phyloP scores from a whole-genome alignment of 441 rosid genomes.

The Raphanus hybrid region DNA sequence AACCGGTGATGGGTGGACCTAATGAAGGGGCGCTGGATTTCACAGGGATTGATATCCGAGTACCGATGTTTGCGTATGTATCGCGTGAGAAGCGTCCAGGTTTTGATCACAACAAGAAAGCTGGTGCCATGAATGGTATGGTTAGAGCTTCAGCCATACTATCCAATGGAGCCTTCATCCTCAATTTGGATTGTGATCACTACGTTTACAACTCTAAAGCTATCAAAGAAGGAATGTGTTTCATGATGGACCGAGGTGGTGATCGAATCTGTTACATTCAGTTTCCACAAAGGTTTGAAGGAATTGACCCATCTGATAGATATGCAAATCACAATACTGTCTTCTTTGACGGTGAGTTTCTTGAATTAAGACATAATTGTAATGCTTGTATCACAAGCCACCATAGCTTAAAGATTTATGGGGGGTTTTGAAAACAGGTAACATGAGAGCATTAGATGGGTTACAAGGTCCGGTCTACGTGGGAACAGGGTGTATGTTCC shows the following conservation, averaged over 20 bases:
- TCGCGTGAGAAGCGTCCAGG: conserved; percentile 93
- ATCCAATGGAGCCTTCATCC: conserved; percentile 88
- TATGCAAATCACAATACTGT: conserved; percentile 93
- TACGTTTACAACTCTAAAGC: conserved; percentile 77
- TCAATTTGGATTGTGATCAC: conserved; percentile 91
- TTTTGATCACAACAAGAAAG: conserved; percentile 90
- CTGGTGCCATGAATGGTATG: conserved; percentile 95
- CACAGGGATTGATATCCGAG: conserved; percentile 71
- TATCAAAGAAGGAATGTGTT: conserved; percentile 87
- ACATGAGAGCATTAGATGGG: conserved; percentile 93
- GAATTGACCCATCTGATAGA: conserved; percentile 92
- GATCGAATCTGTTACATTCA: conserved; percentile 88
- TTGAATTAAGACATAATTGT: neutral
- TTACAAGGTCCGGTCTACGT: conserved; percentile 92
- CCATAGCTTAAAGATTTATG: conserved; percentile 6
- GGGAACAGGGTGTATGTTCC: conserved; percentile 93
- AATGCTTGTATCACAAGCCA: conserved; percentile 23
- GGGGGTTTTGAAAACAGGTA: conserved; percentile 55
- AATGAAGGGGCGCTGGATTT: conserved; percentile 67
- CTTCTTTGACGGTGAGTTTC: conserved; percentile 78
- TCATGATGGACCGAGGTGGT: conserved; percentile 97
- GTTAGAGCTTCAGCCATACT: conserved; percentile 89
- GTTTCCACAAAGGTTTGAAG: conserved; percentile 94
- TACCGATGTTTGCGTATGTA: conserved; percentile 85
- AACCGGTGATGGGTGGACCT: conserved; percentile 67